Conservation (phyloP, 306 rosid genomes). For the Cicer bijugum region DNA sequence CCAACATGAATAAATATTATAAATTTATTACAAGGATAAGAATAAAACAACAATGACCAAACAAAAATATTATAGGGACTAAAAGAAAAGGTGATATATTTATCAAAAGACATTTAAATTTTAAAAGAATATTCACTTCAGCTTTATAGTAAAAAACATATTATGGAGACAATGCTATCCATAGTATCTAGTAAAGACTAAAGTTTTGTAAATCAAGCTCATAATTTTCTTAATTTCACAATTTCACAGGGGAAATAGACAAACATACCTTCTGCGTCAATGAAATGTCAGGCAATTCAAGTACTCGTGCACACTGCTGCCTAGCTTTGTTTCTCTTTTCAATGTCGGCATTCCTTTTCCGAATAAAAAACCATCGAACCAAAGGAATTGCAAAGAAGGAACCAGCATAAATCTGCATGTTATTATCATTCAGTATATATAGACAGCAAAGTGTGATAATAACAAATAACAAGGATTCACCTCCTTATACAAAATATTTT, state of each 20-base stretch:
- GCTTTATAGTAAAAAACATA: conserved; percentile 4
- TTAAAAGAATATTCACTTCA: conserved; percentile 22
- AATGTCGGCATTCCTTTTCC: conserved; percentile 68
- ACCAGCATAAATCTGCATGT: conserved; percentile 89
- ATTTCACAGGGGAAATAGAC: conserved; percentile 1
- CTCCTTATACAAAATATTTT: conserved; percentile 14
- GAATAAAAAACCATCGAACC: conserved; percentile 77
- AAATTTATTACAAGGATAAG: not conserved
- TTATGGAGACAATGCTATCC: not conserved
- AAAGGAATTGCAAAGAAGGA: conserved; percentile 98
- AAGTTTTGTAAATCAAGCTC: not conserved
- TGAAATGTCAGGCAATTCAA: conserved; percentile 80
- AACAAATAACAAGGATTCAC: conserved; percentile 32
- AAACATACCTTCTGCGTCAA: conserved; percentile 81
- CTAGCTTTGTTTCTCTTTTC: conserved; percentile 85
- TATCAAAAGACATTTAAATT: not conserved
- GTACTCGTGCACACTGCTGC: conserved; percentile 67
- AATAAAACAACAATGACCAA: not conserved
- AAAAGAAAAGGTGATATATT: not conserved
- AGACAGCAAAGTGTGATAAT: conserved; percentile 24
- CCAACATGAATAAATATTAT: too few species aligned
- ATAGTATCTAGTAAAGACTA: conserved; percentile 12
- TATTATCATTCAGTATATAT: conserved; percentile 36
- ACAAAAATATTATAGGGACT: not conserved
- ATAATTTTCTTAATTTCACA: conserved; percentile 26